phyloP scores from a whole-genome alignment of 202 grass and related monocot genomes.

The Carex arenaria region DNA sequence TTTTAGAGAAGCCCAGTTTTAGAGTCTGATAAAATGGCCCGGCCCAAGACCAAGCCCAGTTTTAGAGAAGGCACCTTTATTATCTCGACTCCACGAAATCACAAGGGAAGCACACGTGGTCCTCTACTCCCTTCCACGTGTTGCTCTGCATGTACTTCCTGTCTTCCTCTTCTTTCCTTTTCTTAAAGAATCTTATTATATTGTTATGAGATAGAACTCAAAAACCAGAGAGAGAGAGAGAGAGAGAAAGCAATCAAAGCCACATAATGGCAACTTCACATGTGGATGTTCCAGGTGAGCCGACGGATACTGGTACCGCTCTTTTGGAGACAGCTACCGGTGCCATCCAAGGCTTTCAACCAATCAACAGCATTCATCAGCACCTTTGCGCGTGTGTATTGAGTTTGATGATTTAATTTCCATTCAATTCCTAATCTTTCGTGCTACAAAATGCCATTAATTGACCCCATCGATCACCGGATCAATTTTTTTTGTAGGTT shows the following conservation, averaged over 20 bases:
- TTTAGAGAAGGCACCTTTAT: neutral
- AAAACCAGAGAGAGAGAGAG: neutral
- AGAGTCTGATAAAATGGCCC: neutral
- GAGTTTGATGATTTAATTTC: neutral
- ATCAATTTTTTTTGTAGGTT: conserved; percentile 26
- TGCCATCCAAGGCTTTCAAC: conserved; percentile 63
- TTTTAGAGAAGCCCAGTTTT: too few species aligned
- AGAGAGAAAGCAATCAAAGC: neutral
- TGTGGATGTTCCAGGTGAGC: conserved; percentile 52
- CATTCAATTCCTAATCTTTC: neutral
- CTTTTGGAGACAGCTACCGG: conserved; percentile 67
- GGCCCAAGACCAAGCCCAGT: neutral
- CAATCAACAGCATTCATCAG: conserved; percentile 69
- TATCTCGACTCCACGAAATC: neutral
- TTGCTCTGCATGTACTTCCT: neutral
- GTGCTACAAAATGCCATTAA: neutral
- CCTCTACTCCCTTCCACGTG: neutral
- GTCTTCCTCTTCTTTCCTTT: neutral
- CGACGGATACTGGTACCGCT: conserved; percentile 52
- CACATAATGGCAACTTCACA: conserved; percentile 33
- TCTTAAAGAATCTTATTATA: neutral
- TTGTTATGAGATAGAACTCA: neutral
- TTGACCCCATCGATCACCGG: neutral
- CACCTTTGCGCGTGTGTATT: conserved; percentile 63
- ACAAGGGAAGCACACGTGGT: neutral